phyloP scores from a whole-genome alignment of 179 eudicot species.

The Vitellaria paradoxa region DNA sequence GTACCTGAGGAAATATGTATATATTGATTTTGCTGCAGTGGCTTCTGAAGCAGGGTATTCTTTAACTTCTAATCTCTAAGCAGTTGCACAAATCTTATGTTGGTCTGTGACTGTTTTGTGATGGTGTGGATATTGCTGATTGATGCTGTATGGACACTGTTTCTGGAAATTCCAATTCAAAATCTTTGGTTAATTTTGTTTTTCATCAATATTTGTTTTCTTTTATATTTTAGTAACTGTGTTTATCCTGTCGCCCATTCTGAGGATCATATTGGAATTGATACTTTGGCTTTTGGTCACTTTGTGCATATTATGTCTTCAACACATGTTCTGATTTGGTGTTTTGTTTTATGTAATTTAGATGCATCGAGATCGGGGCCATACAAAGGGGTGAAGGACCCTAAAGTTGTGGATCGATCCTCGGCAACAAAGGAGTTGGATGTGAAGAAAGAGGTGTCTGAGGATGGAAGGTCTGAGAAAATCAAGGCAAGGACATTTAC shows the following conservation, averaged over 20 bases:
- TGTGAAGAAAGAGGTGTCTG: neutral
- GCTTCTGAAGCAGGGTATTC: neutral
- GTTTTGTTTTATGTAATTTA: neutral
- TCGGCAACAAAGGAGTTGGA: slow-evolving; percentile 5
- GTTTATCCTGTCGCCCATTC: neutral
- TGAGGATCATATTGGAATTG: neutral
- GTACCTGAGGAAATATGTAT: neutral
- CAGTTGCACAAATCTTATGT: slow-evolving; percentile 1
- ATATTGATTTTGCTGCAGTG: neutral
- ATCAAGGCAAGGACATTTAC: slow-evolving; percentile 27
- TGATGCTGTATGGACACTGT: too few relatives aligned
- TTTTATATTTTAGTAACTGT: neutral
- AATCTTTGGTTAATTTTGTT: neutral
- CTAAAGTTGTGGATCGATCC: slow-evolving; percentile 16
- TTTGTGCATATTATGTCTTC: slow-evolving; percentile 1
- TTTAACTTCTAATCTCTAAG: neutral
- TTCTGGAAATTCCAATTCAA: neutral
- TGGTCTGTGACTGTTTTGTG: neutral
- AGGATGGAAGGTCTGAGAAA: slow-evolving; percentile 7
- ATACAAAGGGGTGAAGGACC: slow-evolving; percentile 9
- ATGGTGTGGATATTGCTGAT: too few relatives aligned
- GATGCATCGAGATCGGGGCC: slow-evolving; percentile 14
- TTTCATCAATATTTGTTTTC: slow-evolving; percentile 1
- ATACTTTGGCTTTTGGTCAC: neutral
- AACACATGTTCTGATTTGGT: neutral